Evolutionary conservation across 2,329 filamentous ascomycete genomes (phyloP), one percentile per base, ranked within the genome.

Genomic region (Cladobotryum mycophilum): DNA sequence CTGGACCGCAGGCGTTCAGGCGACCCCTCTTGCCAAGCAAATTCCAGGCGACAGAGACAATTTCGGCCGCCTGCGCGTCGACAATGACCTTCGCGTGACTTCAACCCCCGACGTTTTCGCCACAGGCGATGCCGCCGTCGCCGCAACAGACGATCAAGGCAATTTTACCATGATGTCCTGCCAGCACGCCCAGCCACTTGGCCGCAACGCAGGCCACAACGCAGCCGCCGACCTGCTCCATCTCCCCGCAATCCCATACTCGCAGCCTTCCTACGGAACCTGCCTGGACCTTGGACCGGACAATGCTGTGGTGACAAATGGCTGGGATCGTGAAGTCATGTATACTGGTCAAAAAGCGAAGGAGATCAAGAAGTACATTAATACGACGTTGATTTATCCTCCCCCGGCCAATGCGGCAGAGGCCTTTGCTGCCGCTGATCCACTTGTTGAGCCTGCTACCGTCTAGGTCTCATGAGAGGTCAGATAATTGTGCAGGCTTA

Each of bases 1-100:
- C 11, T 70, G 68, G 67, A 70, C 68, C 0, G 68, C 62, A 0
- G 67, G 68, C 0, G 53, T 69, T 40, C 50, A 52, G 18, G 68
- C 67, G 1, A 63, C 59, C 1, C 53, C 60, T 2, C 54, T 70
- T 35, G 65, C 66, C 5, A 48, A 58, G 22, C 65, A 69, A 18
- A 58, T 70, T 18, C 49, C 60, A 0, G 61, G 56, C 0, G 30
- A 56, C 3, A 65, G 56, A 36, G 66, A 70, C 40, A 2, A 30
- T 0, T 54, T 63, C 3, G 58, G 58, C 4, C 63, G 67, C 8
- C 52, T 70, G 0, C 48, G 55, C 5, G 67, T 69, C 5, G 55
- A 67, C 42, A 20, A 42, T 5, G 47, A 64, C 18, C 61, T 70
- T 4, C 64, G 63, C 0, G 61, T 64, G 12, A 50, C 58, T 3